Evolutionary conservation across 1,284 basidiomycete species (phyloP).

Genomic region (Tilletiopsis washingtonensis): DNA sequence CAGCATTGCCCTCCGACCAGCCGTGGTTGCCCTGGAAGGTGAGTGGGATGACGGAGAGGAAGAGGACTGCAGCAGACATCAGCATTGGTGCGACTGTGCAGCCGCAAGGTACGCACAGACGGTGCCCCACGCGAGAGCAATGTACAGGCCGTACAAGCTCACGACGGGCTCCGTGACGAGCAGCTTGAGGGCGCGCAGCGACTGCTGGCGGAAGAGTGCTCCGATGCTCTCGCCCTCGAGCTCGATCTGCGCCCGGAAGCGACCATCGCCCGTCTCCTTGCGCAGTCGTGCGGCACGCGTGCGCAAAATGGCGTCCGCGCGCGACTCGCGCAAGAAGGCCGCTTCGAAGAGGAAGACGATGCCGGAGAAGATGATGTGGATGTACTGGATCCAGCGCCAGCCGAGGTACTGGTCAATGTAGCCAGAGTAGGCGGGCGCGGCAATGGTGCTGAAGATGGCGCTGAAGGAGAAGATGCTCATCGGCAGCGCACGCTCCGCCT

Average conservation of each 20-base stretch:
- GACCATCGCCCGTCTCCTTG: constrained; percentile 41
- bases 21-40: constrained; percentile 45
- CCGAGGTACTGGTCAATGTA: constrained; percentile 44
- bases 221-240: constrained; percentile 43
- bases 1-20: constrained; percentile 45
- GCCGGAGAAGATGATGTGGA: constrained; percentile 36
- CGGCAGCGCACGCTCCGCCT: constrained; percentile 34
- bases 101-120: too few relatives aligned
- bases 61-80: too few relatives aligned
- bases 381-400: constrained; percentile 47
- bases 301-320: constrained; percentile 43
- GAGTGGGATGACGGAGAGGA: constrained; percentile 40
- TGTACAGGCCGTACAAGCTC: constrained; percentile 35
- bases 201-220: constrained; percentile 36
- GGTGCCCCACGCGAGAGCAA: constrained; percentile 6
- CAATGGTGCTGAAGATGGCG: constrained; percentile 40
- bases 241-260: constrained; percentile 43
- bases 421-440: constrained; percentile 35
- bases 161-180: constrained; percentile 45
- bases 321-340: constrained; percentile 43
- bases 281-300: constrained; percentile 37
- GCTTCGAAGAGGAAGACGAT: constrained; percentile 41
- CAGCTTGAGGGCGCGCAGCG: constrained; percentile 38
- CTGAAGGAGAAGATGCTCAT: constrained; percentile 46
- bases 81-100: too few relatives aligned